These are phyloP conservation scores for Stenogyne calaminthoides DNA, from an alignment of 305 asterid genomes.

Conservation along the genomic window DNA sequence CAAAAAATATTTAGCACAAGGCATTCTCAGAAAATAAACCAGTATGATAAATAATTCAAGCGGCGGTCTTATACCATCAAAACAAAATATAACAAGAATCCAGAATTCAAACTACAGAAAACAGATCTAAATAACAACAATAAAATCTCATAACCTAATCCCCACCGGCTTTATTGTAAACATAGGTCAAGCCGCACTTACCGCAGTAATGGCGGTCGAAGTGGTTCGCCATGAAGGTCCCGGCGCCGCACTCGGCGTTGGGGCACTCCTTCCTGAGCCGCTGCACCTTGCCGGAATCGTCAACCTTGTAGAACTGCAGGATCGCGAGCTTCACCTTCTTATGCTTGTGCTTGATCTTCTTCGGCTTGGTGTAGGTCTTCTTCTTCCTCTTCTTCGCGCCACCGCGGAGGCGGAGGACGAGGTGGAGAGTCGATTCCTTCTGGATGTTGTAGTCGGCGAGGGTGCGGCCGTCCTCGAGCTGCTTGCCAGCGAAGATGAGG, in stretches of 20 bases:
- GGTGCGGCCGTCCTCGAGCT: constrained; percentile 55
- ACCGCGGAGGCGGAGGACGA: constrained; percentile 50
- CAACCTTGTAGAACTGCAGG: constrained; percentile 53
- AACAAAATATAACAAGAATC: background rate
- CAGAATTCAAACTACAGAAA: background rate
- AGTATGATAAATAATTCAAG: background rate
- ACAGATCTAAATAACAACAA: background rate
- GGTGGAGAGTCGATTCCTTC: constrained; percentile 53
- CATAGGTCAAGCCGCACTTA: background rate
- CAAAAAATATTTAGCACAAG: background rate
- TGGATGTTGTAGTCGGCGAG: constrained; percentile 53
- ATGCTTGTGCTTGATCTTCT: constrained; percentile 57
- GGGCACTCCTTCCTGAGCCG: constrained; percentile 60
- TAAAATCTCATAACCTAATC: background rate
- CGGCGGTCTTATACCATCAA: background rate
- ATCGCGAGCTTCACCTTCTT: constrained; percentile 56
- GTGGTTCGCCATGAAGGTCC: constrained; percentile 58
- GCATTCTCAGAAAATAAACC: background rate
- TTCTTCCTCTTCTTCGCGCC: constrained; percentile 58
- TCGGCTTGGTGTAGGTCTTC: constrained; percentile 59
- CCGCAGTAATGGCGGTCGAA: constrained; percentile 32
- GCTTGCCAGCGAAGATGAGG: constrained; percentile 46
- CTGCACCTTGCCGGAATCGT: constrained; percentile 52
- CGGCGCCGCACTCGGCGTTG: constrained; percentile 54
- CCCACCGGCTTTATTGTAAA: background rate